Base-by-base conservation (phyloP, 345 rosid genomes). In the Jatropha curcas region DNA sequence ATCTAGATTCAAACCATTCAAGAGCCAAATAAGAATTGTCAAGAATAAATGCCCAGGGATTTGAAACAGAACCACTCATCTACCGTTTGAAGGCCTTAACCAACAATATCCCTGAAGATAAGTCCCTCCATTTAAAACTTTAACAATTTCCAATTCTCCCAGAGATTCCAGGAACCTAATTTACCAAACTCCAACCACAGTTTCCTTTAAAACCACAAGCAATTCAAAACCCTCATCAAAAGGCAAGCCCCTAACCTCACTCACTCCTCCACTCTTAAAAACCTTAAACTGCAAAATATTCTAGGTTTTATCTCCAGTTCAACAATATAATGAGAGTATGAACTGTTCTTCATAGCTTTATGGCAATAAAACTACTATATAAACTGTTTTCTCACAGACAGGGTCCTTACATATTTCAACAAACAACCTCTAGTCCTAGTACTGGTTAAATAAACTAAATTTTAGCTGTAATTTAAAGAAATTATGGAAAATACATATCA, bases 61-160 rank as follows among this genome's bases (percentile, higher is more conserved):
- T 43, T 62, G 48, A 62, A 61, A 61, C 12, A n/a, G 16, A 25
- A 24, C 22, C 45, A 8, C 65, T 33, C 65, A 60, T 46, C 33
- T 33, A 66, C 57, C 33, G 13, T 48, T 48, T 67, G 5, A 19
- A 67, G 20, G 59, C 45, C 19, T 43, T 67, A 67, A 67, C 71
- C 10, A 51, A 41, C 57, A 50, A 59, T 5, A 48, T 48, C 53
- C 28, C 48, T 9, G 30, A 48, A 45, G 12, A 19, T 9, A 19
- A 67, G n/a, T 30, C 43, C 59, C 19, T 22, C n/a, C n/a, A n/a
- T 67, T 51, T 31, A 19, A 67, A 16, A n/a, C 28, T 34, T 67
- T 9, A 66, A 19, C n/a, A n/a, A n/a, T n/a, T 30, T 62, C 51
- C 30, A 33, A 27, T 20, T 20, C 24, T 30, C 41, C 19, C 53